Base-by-base conservation (phyloP, 257 asterid genomes). In the Thymus quinquecostatus region DNA sequence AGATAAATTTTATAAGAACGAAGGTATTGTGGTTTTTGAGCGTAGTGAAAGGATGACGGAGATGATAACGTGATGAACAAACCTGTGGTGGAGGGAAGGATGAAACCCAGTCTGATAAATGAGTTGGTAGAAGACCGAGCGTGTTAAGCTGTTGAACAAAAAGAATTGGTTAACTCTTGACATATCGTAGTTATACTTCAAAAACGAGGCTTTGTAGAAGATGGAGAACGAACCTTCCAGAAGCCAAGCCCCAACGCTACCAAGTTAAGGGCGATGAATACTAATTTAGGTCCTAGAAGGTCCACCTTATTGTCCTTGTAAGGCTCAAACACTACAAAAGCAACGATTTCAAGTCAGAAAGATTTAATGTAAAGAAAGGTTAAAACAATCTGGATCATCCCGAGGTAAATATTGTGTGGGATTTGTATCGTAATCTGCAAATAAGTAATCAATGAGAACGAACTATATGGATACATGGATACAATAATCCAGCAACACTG, bases 31-130 rank as follows among this genome's bases (percentile, higher is more conserved):
- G 29, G 57, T 66, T 40, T 27, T 43, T 63, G 10, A 43, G 32
- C 53, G 10, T 3, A 1, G 5, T 28, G 10, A 27, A 54, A 68
- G 1, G 21, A 41, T 21, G 6, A 14, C 40, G 60, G 0, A 48
- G 32, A 32, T 6, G 68, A 45, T 58, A 72, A 38, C 8, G 59
- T 29, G 60, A 78, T 12, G 44, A 50, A 11, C 74, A 32, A 75
- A 94, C 98, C 99, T 95, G 99, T 69, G 97, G 90, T 33, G 99
- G 99, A 74, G 99, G 90, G 79, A 95, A 80, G 72, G 99, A 95
- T 63, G 99, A 95, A 65, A 95, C 98, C 98, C 98, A 95, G 40
- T 95, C 98, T 1, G 98, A 95, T 47, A 90, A 82, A 70, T 95
- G 98, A 49, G 98, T 95, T 71, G 99, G 99, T 74, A 92, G 99